A percentile compares a stretch with the other conserved stretches of the same genome.
Evolutionary conservation across 345 rosid genomes (phyloP).

Genomic region (sweet orange (Citrus sinensis)): DVS_A1.0 CM039162.1:31479001-31479500

Average conservation of each 20-base stretch:
- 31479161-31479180: too few relatives aligned
- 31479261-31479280: neutral
- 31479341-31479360: neutral
- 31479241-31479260: neutral
- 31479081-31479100: too few relatives aligned
- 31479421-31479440: neutral
- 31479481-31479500: conserved; percentile 47
- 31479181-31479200: too few relatives aligned
- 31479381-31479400: neutral
- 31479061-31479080: too few relatives aligned
- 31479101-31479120: too few relatives aligned
- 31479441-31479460: neutral
- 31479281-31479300: neutral
- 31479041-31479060: too few relatives aligned
- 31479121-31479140: too few relatives aligned
- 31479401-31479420: neutral
- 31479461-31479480: neutral
- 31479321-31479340: neutral
- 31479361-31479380: neutral
- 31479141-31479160: too few relatives aligned
- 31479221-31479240: neutral
- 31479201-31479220: too few relatives aligned
- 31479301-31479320: neutral
- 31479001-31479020: neutral
- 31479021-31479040: neutral